Evolutionary conservation across 176 grass and related monocot genomes (phyloP), one percentile per base, ranked within the genome.

Genomic region (Aegilops bicornis): DNA sequence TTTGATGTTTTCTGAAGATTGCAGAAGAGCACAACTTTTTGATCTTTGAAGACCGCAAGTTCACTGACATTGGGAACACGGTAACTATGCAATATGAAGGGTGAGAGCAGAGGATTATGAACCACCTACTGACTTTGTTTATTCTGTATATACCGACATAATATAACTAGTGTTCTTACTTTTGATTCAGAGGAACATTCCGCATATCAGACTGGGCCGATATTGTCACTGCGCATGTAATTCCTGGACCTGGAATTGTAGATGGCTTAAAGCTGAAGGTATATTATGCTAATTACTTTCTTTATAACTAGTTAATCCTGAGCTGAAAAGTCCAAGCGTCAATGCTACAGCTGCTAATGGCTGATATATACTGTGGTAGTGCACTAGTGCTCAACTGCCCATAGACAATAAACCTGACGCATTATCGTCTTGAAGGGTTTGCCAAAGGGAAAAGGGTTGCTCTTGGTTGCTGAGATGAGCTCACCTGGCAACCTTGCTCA

Each of bases 11-110:
- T 29, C 69, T 93, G 33, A 91, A 98, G 96, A 95, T 98, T 92
- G 91, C 96, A 58, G 93, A 98, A 35, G 91, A 78, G 32, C 84
- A 98, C 79, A 94, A 91, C 52, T 98, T 98, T 59, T 60, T 98
- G 81, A 96, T 98, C 31, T 94, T 98, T 42, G 93, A 98, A 85
- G 93, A 96, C 74, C 93, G 92, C 24, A 96, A 94, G 80, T 98
- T 98, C 56, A 87, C 96, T 69, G 96, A 98, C 87, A 94, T 96
- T 40, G 96, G 96, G 70, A 96, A 98, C 76, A 96, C 93, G 14
- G 92, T 98, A 29, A 92, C 93, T 20, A 98, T 96, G 93, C 96
- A 96, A 87, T 96, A 96, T 78, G 96, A 98, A 88, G 93, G 96
- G 93, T 94, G 72, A 94, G 89, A 89, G 73, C 33, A 36, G 43